phyloP scores from a whole-genome alignment of 305 asterid genomes.

The Andrographis paniculata region DNA sequence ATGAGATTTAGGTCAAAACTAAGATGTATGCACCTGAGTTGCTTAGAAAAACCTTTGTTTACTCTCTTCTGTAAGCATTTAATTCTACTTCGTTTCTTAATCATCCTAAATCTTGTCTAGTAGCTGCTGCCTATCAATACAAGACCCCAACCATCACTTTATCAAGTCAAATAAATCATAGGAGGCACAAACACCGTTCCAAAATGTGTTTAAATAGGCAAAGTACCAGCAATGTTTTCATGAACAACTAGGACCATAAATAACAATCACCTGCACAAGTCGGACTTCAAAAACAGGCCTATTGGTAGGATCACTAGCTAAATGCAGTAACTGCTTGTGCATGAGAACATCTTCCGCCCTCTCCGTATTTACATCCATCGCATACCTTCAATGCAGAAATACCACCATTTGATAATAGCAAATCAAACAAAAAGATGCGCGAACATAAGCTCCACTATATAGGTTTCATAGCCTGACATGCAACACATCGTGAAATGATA shows the following conservation, averaged over 20 bases:
- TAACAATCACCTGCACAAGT: slow-evolving; percentile 70
- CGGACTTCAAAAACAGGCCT: slow-evolving; percentile 93
- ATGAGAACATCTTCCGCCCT: slow-evolving; percentile 91
- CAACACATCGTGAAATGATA: slow-evolving; percentile 14
- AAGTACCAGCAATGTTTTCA: too few relatives aligned
- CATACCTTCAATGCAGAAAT: slow-evolving; percentile 57
- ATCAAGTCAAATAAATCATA: slow-evolving; percentile 5
- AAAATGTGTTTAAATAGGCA: too few relatives aligned
- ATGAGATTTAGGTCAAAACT: too few relatives aligned
- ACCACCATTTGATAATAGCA: slow-evolving; percentile 15
- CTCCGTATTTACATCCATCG: slow-evolving; percentile 86
- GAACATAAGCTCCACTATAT: slow-evolving; percentile 1
- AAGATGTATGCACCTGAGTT: too few relatives aligned
- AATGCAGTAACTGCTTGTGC: slow-evolving; percentile 71
- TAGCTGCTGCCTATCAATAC: slow-evolving; percentile 14
- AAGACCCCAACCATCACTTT: slow-evolving; percentile 9
- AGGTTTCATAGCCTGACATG: slow-evolving; percentile 20
- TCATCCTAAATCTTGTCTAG: slow-evolving; percentile 5
- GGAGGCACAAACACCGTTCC: slow-evolving; percentile 4
- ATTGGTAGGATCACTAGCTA: slow-evolving; percentile 79
- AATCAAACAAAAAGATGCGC: slow-evolving; percentile 6
- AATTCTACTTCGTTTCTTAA: not conserved
- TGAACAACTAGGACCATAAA: slow-evolving; percentile 4
- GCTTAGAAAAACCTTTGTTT: not conserved
- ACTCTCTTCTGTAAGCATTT: slow-evolving; percentile 2